Base-by-base conservation (phyloP, 2,329 filamentous ascomycete genomes). In the Arthrinium puccinioides region DNA sequence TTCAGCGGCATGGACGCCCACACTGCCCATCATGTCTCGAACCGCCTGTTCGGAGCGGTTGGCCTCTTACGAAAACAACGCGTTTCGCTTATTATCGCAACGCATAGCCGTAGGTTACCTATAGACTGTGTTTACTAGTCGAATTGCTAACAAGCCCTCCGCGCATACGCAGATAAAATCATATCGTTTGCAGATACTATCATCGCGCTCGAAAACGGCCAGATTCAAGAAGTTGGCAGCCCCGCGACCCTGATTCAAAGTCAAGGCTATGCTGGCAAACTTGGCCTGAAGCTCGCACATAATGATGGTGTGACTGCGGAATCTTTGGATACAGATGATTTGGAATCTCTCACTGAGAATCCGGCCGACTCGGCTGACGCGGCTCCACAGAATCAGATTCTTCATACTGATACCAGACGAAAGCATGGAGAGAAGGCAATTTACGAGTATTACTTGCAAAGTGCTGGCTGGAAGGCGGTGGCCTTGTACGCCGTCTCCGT, bases 1-100 rank as follows among this genome's bases (percentile, higher is more conserved):
- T 32, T 49, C 9, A 52, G 49, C 23, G 46, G 49, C 5, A 29
- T 54, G 3, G 51, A 54, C 15, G 46, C 48, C 9, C 26, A 29
- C 10, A 43, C 40, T 10, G 27, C 35, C 11, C 30, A 32, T 13
- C 28, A 27, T 1, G 24, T 46, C 8, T 28, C 25, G 5, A 23
- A n/a, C 9, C 35, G 36, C 4, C 35, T 46, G 10, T 44, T 46
- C 28, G 24, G 20, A 19, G 15, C 18, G 15, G 21, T 32, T 16
- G 37, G 37, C 3, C 23, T 36, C 27, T 36, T 46, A 24, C 39
- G 42, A 9, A 39, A 39, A 20, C 24, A 23, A 14, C 37, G 36
- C 5, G 39, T 37, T 3, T 37, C 44, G 10, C 36, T 44, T 11
- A 18, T 46, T 6, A 19, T 46, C 14, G 44, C 40, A 4, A 44